Evolutionary conservation across 2,329 filamentous ascomycete species (phyloP), one percentile per base, ranked within the genome.

Genomic region (Venturia nashicola): DNA sequence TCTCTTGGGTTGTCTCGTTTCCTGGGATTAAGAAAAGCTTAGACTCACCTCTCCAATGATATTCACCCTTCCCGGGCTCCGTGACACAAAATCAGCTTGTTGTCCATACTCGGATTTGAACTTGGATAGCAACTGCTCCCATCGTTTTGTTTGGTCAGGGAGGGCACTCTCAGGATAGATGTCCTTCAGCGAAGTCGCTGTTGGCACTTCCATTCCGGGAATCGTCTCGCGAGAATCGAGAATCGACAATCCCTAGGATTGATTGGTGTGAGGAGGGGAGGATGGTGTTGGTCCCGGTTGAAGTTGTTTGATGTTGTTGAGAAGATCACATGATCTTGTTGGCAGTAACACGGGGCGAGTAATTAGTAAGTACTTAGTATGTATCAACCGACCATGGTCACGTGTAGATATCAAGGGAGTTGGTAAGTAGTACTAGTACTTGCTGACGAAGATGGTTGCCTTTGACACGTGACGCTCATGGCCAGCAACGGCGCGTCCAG

Each of bases 131-230:
- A 67, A 57, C 3, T 46, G 23, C 18, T 66, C 65, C 61, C 65
- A 67, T 20, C 65, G 27, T 61, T 36, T 40, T 46, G 44, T 64
- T 51, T 66, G 65, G 6, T 54, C n/a, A 8, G 27, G 5, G 16
- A 66, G 23, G 9, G 65, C 65, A 61, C 67, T 61, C 6, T 64
- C 65, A n/a, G 65, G 60, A 43, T 66, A 66, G 14, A 66, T 66
- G 20, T 66, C 65, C 20, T 61, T 59, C 16, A 66, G 48, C 8
- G 65, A 66, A 23, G 65, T 65, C 3, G 59, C 65, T 5, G 46
- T 61, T 20, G 65, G 65, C 16, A 67, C 65, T 44, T 55, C 61
- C 61, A 51, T 51, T 36, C n/a, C 27, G 32, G 39, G 2, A 8
- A n/a, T 36, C 18, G 51, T n/a, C n/a, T n/a, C n/a, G n/a, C n/a